Percentiles rank a stretch among this genome's conserved stretches.
These are phyloP conservation scores for Cucumis cinereus DNA, from an alignment of 306 rosid genomes.

Conservation along the genomic window DNA sequence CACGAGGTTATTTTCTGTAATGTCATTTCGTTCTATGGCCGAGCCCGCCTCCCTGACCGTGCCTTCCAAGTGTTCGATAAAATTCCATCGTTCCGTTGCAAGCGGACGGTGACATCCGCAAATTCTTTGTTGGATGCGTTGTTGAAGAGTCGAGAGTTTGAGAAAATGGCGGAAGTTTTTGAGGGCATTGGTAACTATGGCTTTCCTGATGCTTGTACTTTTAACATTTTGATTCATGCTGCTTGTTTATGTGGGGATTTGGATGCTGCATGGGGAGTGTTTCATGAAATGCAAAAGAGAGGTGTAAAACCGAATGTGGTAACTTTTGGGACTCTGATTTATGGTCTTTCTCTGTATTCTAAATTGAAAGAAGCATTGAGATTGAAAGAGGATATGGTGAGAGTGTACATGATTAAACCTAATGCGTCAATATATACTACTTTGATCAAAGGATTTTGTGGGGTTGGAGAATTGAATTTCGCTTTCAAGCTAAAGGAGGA, in stretches of 20 bases:
- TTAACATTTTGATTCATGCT: slow-evolving; percentile 46
- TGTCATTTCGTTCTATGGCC: slow-evolving; percentile 52
- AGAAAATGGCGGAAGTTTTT: slow-evolving; percentile 14
- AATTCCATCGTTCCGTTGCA: slow-evolving; percentile 41
- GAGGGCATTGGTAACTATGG: slow-evolving; percentile 12
- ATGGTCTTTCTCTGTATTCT: slow-evolving; percentile 30
- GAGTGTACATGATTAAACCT: slow-evolving; percentile 24
- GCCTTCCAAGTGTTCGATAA: slow-evolving; percentile 42
- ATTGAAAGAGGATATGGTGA: slow-evolving; percentile 41
- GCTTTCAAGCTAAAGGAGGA: slow-evolving; percentile 55
- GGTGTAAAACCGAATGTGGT: slow-evolving; percentile 25
- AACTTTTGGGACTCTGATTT: slow-evolving; percentile 47
- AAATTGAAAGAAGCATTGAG: slow-evolving; percentile 32
- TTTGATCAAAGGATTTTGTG: slow-evolving; percentile 46
- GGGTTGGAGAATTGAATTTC: slow-evolving; percentile 28
- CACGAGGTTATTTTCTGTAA: slow-evolving; percentile 59
- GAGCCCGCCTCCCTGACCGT: slow-evolving; percentile 42
- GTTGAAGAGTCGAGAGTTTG: slow-evolving; percentile 29
- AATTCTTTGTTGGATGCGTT: slow-evolving; percentile 53
- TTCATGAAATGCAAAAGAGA: slow-evolving; percentile 43
- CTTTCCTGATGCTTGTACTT: slow-evolving; percentile 49
- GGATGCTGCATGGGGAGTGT: slow-evolving; percentile 29
- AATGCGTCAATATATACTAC: slow-evolving; percentile 29
- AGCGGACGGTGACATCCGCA: slow-evolving; percentile 36
- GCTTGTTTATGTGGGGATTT: slow-evolving; percentile 10